Base-by-base conservation (phyloP, 306 rosid species). In the Fagus sylvatica region DNA sequence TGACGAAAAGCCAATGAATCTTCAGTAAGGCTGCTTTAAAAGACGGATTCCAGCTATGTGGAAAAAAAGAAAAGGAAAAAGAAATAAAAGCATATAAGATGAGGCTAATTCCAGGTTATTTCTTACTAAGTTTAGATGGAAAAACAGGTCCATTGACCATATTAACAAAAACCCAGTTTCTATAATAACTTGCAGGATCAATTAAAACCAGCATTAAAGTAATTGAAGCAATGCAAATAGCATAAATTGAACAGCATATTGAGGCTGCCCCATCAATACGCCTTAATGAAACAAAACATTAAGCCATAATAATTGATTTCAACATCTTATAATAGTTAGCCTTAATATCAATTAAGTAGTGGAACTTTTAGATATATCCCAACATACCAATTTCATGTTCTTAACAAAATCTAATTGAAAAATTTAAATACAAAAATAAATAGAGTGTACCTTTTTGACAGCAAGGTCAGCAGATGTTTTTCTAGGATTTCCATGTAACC, bases 381-480 rank as follows among this genome's bases (percentile, higher is more conserved):
- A 57, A 28, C 13, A 57, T 57, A 28, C 15, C 8, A 57, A 57
- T 32, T 57, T 57, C 34, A 28, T 28, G 16, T 34, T 4, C 22
- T 57, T 57, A 34, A 10, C 33, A 57, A 28, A 28, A 15, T 57
- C 2, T 28, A 11, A 57, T 57, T 10, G 17, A 10, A 57, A 28
- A 48, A 1, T 48, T 12, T 2, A 72, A n/a, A 10, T n/a, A 22
- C 36, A 57, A 69, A 40, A 1, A 51, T 22, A 71, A n/a, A 17
- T 57, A 48, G 70, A 39, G 30, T 49, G 2, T 79, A 95, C 98
- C 91, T 95, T 95, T 87, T 95, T 95, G 43, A 90, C 96, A 0
- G 97, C 98, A 53, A 92, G 86, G 76, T 34, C 83, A 9, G 93
- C 83, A 53, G 97, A 92, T 15, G 98, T 87, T 72, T 83, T 87